phyloP scores from a whole-genome alignment of 2,329 filamentous ascomycete genomes.

The Colletotrichum echinochloae region DNA sequence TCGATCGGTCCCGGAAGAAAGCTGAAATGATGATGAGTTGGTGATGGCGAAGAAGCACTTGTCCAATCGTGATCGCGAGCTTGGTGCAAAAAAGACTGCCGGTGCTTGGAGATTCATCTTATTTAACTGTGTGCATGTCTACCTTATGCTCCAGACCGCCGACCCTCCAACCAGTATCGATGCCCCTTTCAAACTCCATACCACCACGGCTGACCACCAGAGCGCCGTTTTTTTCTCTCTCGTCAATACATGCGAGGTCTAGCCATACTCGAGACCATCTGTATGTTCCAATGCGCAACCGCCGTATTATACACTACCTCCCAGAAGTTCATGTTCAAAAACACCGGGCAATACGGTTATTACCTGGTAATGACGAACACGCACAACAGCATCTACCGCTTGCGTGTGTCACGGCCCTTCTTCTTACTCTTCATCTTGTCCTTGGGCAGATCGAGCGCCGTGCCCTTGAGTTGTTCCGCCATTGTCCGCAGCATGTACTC shows the following conservation, averaged over 20 bases:
- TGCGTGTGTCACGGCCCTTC: constrained; percentile 68
- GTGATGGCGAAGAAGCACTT: neutral
- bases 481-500: constrained; percentile 81
- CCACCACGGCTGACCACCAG: constrained; percentile 11
- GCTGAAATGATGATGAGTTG: neutral
- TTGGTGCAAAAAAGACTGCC: neutral
- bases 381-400: constrained; percentile 50
- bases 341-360: neutral
- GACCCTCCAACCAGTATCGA: neutral
- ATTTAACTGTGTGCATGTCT: constrained; percentile 21
- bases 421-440: constrained; percentile 74
- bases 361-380: neutral
- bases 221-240: constrained; percentile 18
- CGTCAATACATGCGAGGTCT: constrained; percentile 32
- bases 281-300: constrained; percentile 1
- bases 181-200: constrained; percentile 26
- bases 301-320: constrained; percentile 33
- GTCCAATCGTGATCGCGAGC: neutral
- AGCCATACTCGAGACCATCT: constrained; percentile 18
- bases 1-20: too few relatives aligned
- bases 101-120: constrained; percentile 19
- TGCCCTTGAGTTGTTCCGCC: constrained; percentile 69
- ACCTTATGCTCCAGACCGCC: neutral
- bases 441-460: constrained; percentile 71
- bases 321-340: neutral